Percentiles rank a stretch among this genome's conserved stretches.
Evolutionary conservation across 805 yeast species (phyloP).

Genomic region (Yarrowia yakushimensis): DNA sequence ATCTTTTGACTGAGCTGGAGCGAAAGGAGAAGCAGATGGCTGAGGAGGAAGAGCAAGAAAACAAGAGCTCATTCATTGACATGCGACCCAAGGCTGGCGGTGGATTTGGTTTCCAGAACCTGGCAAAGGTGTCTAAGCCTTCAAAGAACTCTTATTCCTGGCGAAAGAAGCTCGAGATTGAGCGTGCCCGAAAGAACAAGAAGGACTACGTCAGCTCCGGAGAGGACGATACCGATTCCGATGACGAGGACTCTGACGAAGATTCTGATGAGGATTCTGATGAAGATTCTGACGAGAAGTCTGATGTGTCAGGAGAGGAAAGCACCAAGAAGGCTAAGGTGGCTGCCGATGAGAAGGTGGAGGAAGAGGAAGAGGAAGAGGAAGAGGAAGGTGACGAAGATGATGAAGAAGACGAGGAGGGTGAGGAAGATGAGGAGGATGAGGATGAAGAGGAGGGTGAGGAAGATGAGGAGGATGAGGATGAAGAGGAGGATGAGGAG

Average conservation of each 20-base stretch:
- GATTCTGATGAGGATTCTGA: slow-evolving; percentile 27
- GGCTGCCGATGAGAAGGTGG: slow-evolving; percentile 17
- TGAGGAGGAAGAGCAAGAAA: slow-evolving; percentile 27
- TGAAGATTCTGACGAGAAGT: slow-evolving; percentile 29
- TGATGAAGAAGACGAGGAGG: slow-evolving; percentile 26
- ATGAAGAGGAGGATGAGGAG: slow-evolving; percentile 31
- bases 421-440: slow-evolving; percentile 34
- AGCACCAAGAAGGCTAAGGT: slow-evolving; percentile 5
- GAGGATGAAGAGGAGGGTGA: slow-evolving; percentile 19
- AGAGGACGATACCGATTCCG: slow-evolving; percentile 27
- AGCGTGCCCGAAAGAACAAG: slow-evolving; percentile 37
- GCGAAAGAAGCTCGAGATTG: slow-evolving; percentile 55
- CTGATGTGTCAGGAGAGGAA: slow-evolving; percentile 2
- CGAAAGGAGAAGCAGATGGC: slow-evolving; percentile 18
- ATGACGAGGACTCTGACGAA: slow-evolving; percentile 11
- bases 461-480: slow-evolving; percentile 25
- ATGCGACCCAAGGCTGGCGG: slow-evolving; percentile 54
- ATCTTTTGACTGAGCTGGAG: slow-evolving; percentile 22
- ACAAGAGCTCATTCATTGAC: slow-evolving; percentile 57
- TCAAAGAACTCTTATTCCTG: slow-evolving; percentile 65
- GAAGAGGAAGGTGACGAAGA: slow-evolving; percentile 32
- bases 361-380: not conserved
- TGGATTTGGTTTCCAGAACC: slow-evolving; percentile 51
- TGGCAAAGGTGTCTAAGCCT: slow-evolving; percentile 30
- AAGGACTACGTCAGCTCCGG: slow-evolving; percentile 29